Evolutionary conservation across 139 green algal genomes (phyloP), one percentile per base, ranked within the genome.

Genomic region (Chlorella sp.): DNA sequence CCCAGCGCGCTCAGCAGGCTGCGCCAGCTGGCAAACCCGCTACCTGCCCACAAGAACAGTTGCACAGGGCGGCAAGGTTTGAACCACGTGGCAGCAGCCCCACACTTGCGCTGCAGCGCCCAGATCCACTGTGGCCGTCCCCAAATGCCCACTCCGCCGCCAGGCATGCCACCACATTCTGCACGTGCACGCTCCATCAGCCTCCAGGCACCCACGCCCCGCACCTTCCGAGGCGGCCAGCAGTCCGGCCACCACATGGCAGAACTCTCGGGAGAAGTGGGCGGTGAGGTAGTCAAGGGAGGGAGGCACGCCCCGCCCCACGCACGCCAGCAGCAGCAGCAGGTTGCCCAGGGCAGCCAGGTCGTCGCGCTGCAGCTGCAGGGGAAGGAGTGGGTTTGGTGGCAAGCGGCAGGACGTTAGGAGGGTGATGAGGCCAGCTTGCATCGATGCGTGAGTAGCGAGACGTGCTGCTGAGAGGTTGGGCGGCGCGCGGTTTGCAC

Each of bases 311-410:
- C 85, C 81, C 20, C 87, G 67, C 44, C 86, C 89, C 4, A 89
- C 87, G 86, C 95, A 98, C 34, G 93, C 95, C 55, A 98, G 88
- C 75, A 87, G 82, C 69, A 98, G 91, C 76, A 98, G 78, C 81
- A 98, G 87, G 30, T 89, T 88, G 25, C 96, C 96, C 81, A 95
- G 71, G 0, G 86, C 89, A 20, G 74, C 56, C n/a, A 94, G 84
- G 84, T 94, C 91, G 13, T 90, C 73, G 28, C 80, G 79, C 63
- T 87, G 86, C 39, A 80, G 80, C 74, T 80, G 60, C 64, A 34
- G 25, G 41, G 34, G 23, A 67, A 4, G n/a, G 1, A 28, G 26
- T 16, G 55, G 64, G 38, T 26, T 39, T n/a, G 30, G 26, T 15
- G n/a, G n/a, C 41, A 30, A 9, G 41, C 16, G 6, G 25, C 17